These are phyloP conservation scores for Saraca asoca DNA, from an alignment of 331 rosid genomes.

Conservation along the genomic window DNA sequence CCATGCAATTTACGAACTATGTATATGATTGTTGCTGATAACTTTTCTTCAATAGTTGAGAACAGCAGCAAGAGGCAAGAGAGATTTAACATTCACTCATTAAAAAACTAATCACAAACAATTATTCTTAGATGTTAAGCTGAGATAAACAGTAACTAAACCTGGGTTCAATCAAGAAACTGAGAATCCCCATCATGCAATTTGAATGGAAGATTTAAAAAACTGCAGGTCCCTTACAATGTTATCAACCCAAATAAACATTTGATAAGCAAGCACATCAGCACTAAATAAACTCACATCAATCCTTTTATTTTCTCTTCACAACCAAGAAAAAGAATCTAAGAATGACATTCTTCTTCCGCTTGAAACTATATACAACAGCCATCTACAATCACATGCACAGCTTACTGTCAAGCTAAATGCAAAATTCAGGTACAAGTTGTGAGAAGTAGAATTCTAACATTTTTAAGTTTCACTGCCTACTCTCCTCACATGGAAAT, in stretches of 20 bases:
- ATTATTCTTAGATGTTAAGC: too few relatives aligned
- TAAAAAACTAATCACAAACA: too few relatives aligned
- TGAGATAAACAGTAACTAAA: too few relatives aligned
- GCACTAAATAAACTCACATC: neutral
- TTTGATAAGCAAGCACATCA: neutral
- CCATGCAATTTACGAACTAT: too few relatives aligned
- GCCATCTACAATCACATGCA: conserved; percentile 5
- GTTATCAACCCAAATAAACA: neutral
- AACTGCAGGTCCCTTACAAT: too few relatives aligned
- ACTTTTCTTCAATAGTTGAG: too few relatives aligned
- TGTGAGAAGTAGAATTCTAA: conserved; percentile 13
- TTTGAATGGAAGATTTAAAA: too few relatives aligned
- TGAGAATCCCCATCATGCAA: too few relatives aligned
- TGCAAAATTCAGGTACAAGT: conserved; percentile 20
- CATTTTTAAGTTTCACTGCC: neutral
- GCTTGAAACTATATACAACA: neutral
- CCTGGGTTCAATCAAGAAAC: too few relatives aligned
- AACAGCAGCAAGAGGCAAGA: too few relatives aligned
- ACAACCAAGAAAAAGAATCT: neutral
- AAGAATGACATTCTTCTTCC: neutral
- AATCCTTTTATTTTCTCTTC: neutral
- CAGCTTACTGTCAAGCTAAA: conserved; percentile 13
- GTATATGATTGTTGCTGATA: too few relatives aligned
- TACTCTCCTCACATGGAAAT: neutral
- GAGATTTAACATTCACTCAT: too few relatives aligned